These are phyloP conservation scores for Didymella keratinophila DNA, from an alignment of 2,329 filamentous ascomycete species.

Conservation along the genomic window DNA sequence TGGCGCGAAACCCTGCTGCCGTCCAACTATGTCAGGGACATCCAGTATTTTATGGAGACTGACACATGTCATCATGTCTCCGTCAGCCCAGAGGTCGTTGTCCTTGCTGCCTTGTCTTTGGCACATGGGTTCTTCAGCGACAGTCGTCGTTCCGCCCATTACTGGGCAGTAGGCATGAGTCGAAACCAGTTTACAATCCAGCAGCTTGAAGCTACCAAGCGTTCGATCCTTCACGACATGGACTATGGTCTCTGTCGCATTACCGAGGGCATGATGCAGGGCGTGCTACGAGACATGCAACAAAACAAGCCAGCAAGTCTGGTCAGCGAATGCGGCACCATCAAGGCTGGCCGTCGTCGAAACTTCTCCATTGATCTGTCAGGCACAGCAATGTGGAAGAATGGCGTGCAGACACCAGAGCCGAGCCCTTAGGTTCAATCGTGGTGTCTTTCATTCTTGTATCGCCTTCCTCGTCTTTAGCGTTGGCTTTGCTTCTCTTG, in stretches of 20 bases:
- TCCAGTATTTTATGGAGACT: slow-evolving; percentile 26
- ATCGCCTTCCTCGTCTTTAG: slow-evolving; percentile 1
- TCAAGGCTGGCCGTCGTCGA: slow-evolving; percentile 30
- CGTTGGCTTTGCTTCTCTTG: slow-evolving; percentile 13
- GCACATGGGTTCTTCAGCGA: slow-evolving; percentile 49
- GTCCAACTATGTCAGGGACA: slow-evolving; percentile 24
- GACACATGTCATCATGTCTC: slow-evolving; percentile 26
- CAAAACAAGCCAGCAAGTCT: slow-evolving; percentile 17
- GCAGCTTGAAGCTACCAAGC: slow-evolving; percentile 46
- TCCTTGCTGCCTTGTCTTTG: slow-evolving; percentile 47
- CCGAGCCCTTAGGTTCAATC: slow-evolving; percentile 45
- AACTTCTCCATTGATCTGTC: slow-evolving; percentile 39
- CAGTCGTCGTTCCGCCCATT: slow-evolving; percentile 36
- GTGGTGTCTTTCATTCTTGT: slow-evolving; percentile 7
- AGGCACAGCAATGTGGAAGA: slow-evolving; percentile 42
- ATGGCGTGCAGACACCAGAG: slow-evolving; percentile 50
- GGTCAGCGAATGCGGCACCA: slow-evolving; percentile 5
- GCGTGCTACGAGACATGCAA: slow-evolving; percentile 44
- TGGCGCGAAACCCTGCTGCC: slow-evolving; percentile 41
- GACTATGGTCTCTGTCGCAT: slow-evolving; percentile 50
- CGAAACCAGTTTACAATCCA: slow-evolving; percentile 33
- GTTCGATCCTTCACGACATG: slow-evolving; percentile 47
- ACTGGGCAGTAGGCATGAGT: slow-evolving; percentile 46
- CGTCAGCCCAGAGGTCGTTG: slow-evolving; percentile 44
- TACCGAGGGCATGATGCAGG: slow-evolving; percentile 42